Conservation (phyloP, 1,139 yeast genomes). For the Geotrichum australiense region DNA sequence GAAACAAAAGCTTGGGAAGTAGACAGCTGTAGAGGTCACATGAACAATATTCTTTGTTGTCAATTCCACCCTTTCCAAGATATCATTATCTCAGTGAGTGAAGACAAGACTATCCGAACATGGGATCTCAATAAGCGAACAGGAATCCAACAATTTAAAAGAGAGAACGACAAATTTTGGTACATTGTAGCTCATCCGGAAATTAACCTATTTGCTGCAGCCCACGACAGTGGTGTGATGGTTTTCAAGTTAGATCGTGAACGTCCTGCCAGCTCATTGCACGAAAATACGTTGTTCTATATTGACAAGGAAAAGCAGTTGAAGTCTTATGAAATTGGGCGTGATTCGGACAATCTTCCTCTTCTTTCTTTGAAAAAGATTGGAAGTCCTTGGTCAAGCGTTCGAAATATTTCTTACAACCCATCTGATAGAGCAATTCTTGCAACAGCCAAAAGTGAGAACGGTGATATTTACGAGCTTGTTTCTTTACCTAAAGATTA, state of each 20-base stretch:
- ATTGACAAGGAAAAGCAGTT: slow-evolving; percentile 84
- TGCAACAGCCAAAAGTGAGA: slow-evolving; percentile 70
- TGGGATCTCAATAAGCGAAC: slow-evolving; percentile 96
- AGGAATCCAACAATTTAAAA: slow-evolving; percentile 88
- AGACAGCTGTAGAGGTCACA: slow-evolving; percentile 96
- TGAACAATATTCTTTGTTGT: slow-evolving; percentile 84
- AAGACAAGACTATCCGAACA: slow-evolving; percentile 93
- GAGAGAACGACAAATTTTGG: slow-evolving; percentile 96
- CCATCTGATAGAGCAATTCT: slow-evolving; percentile 86
- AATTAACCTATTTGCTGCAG: slow-evolving; percentile 89
- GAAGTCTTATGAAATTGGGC: slow-evolving; percentile 64
- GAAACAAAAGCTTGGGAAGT: slow-evolving; percentile 99
- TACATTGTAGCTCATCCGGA: slow-evolving; percentile 80
- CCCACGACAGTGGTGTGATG: slow-evolving; percentile 97
- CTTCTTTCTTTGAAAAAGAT: slow-evolving; percentile 76
- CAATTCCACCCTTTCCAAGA: slow-evolving; percentile 93
- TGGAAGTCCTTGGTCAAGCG: slow-evolving; percentile 81
- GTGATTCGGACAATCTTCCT: slow-evolving; percentile 56
- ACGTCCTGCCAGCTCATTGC: slow-evolving; percentile 79
- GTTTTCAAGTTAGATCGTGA: slow-evolving; percentile 96
- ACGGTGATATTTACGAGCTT: slow-evolving; percentile 59
- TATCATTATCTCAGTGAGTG: slow-evolving; percentile 85
- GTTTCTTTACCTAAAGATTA: slow-evolving; percentile 78
- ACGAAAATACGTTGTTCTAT: slow-evolving; percentile 63
- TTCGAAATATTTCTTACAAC: slow-evolving; percentile 80